Evolutionary conservation across 495 filamentous ascomycete genomes (phyloP), one percentile per base, ranked within the genome.

Genomic region (Clohesyomyces aquaticus): DNA sequence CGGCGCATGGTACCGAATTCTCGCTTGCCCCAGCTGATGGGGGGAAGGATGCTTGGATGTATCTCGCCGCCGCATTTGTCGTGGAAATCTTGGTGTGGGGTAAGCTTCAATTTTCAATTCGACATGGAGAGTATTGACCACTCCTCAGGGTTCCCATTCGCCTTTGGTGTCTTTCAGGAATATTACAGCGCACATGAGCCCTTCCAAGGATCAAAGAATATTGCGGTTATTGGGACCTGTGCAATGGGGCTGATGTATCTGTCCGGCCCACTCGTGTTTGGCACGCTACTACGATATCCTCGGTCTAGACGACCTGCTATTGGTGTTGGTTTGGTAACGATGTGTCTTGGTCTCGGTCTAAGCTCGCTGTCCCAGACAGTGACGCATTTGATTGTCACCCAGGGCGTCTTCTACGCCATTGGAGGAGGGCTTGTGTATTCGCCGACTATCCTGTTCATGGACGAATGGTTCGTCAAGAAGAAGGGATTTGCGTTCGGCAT

Each of bases 71-170:
- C 1, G 81, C 81, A 58, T 89, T 89, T 72, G 69, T 83, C 42
- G 74, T 89, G 27, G 87, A 90, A 66, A 80, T 76, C 16, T 71
- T 89, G 14, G 76, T 87, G 23, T 90, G 85, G 86, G 86, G 85
- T 85, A 72, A 87, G 25, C 35, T 11, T n/a, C 26, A 50, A 18
- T 2, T 19, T 45, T 8, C 38, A 49, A 3, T 6, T 23, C n/a
- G 23, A 58, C 3, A 26, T 8, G 14, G 32, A 41, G 3, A 11
- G 10, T 11, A 55, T 23, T 55, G 10, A 55, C 51, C n/a, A 52
- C 10, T 26, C 19, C 19, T 22, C 43, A 87, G 85, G 87, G 23
- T 89, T 88, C 70, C 79, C 85, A 0, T 87, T 83, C 67, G 78
- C 84, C 0, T 90, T 81, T 58, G 84, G 84, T 23, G 69, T 87